Percentiles rank a stretch among this genome's conserved stretches.
Conservation (phyloP, 345 rosid genomes). For the Physaria fendleri region DNA sequence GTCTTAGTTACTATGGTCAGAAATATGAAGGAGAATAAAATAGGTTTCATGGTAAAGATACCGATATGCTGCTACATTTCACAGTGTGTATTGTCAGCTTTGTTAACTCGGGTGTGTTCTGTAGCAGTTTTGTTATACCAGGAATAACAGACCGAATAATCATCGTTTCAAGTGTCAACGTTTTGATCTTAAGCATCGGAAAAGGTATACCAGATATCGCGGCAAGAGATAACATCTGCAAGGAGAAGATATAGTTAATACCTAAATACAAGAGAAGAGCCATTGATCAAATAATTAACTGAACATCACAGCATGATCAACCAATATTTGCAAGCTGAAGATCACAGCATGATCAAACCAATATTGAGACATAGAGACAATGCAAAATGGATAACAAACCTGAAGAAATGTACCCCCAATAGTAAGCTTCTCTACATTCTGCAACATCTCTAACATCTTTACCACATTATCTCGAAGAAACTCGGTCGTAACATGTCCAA, state of each 20-base stretch:
- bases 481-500: neutral
- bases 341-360: neutral
- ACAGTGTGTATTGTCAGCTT: slow-evolving; percentile 30
- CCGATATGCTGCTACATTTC: slow-evolving; percentile 25
- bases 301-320: neutral
- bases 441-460: slow-evolving; percentile 12
- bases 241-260: neutral
- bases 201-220: slow-evolving; percentile 21
- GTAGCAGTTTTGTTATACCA: slow-evolving; percentile 28
- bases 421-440: slow-evolving; percentile 20
- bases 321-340: neutral
- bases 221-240: slow-evolving; percentile 26
- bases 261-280: neutral
- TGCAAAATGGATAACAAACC: slow-evolving; percentile 8
- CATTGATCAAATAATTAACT: neutral
- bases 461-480: slow-evolving; percentile 21
- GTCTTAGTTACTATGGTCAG: neutral
- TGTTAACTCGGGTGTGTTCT: slow-evolving; percentile 22
- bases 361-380: no score
- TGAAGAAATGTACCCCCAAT: slow-evolving; percentile 30
- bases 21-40: neutral
- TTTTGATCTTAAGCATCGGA: slow-evolving; percentile 12
- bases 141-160: slow-evolving; percentile 30
- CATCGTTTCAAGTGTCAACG: slow-evolving; percentile 25
- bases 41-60: neutral